Base-by-base conservation (phyloP, 257 asterid genomes). In the Fraxinus pennsylvanica region DNA sequence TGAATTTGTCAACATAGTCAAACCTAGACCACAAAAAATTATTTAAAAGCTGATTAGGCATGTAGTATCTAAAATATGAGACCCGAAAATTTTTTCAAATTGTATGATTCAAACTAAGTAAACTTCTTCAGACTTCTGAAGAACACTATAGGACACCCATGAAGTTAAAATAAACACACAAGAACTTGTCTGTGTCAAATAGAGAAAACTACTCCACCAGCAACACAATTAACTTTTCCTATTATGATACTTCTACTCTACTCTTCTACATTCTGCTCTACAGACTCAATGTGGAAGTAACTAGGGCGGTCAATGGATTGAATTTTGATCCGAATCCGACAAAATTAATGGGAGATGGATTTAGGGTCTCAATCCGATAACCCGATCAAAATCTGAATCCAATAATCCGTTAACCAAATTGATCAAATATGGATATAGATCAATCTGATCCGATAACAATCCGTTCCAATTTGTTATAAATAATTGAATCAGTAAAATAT, bases 181-280 rank as follows among this genome's bases (percentile, higher is more conserved):
- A 66, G 19, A 27, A 71, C 50, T 22, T 21, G 8, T 43, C 80
- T 27, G 5, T 75, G 66, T 72, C 69, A 69, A 69, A 68, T 68
- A 74, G 41, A 74, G 29, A 41, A 54, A 72, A 32, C 45, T 25
- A 66, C 5, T 38, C 81, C 14, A 79, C 76, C 30, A 71, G 76
- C 33, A 71, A 72, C 29, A 68, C 43, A 25, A 25, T 25, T 22
- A 63, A 63, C 69, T 63, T 12, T 8, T 63, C 69, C 32, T 10
- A 9, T 25, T 17, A 35, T 63, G 35, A 63, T 63, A 9, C 25
- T 25, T 63, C 13, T 21, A n/a, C 66, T 8, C 66, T 57, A 13
- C 29, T 57, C 66, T 57, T 7, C 10, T 21, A 57, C 13, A 9
- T 57, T 57, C 12, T 19, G 29, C 66, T 57, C 13, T 57, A 57